phyloP scores from a whole-genome alignment of 805 yeast genomes.

The Candida michaelii region DNA sequence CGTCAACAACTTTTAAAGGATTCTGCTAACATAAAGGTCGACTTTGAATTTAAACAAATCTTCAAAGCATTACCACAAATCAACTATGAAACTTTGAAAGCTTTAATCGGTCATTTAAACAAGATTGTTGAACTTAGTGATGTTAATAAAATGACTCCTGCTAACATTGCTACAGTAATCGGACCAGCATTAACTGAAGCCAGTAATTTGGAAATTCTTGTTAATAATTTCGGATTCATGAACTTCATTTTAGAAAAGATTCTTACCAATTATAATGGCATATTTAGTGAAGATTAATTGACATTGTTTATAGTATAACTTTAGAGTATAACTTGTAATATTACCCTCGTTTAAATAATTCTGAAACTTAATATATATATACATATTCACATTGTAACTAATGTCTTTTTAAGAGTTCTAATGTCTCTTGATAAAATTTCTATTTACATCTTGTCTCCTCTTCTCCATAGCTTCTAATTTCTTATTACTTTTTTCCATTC shows the following conservation, averaged over 20 bases:
- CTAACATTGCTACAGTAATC: conserved; percentile 88
- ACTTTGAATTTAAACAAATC: conserved; percentile 26
- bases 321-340: neutral
- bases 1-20: conserved; percentile 19
- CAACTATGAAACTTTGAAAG: conserved; percentile 67
- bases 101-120: conserved; percentile 68
- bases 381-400: neutral
- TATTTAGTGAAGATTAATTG: conserved; percentile 25
- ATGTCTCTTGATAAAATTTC: conserved; percentile 42
- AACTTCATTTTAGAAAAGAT: conserved; percentile 52
- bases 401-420: conserved; percentile 12
- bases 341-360: neutral
- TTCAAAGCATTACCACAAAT: conserved; percentile 54
- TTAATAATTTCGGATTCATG: conserved; percentile 54
- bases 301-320: neutral
- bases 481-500: conserved; percentile 34
- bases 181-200: conserved; percentile 63
- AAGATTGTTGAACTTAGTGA: conserved; percentile 66
- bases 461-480: conserved; percentile 38
- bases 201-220: conserved; percentile 45
- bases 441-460: conserved; percentile 29
- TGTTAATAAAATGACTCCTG: conserved; percentile 81
- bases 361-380: neutral
- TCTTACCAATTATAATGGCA: conserved; percentile 41
- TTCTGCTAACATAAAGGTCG: neutral